Percentiles rank a stretch among this genome's conserved stretches.
phyloP scores from a whole-genome alignment of 306 rosid species.

The Luffa acutangula region DNA sequence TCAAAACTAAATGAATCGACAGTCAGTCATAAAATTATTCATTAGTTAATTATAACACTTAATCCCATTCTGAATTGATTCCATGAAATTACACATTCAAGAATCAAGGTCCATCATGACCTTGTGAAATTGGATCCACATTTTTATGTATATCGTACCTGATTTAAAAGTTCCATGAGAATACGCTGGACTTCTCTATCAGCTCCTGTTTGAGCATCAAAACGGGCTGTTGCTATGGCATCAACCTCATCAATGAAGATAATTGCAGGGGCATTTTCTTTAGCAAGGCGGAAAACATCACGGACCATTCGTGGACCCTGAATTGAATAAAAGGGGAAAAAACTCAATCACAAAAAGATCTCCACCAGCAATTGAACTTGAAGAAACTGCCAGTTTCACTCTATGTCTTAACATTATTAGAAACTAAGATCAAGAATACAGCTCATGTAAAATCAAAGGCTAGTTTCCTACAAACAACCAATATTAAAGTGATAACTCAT shows the following conservation, averaged over 20 bases:
- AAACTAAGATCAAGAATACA: neutral
- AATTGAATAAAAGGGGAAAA: neutral
- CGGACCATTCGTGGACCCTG: constrained; percentile 99
- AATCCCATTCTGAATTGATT: neutral
- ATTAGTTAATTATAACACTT: neutral
- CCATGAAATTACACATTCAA: neutral
- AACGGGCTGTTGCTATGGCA: constrained; percentile 97
- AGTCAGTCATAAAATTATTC: neutral
- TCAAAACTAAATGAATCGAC: neutral
- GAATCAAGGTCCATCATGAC: neutral
- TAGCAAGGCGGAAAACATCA: constrained; percentile 98
- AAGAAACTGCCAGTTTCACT: neutral
- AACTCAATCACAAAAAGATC: neutral
- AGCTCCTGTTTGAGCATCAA: constrained; percentile 99
- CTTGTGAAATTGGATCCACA: neutral
- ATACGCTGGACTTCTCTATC: constrained; percentile 99
- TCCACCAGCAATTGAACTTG: neutral
- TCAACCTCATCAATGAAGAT: constrained; percentile 98
- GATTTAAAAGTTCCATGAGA: constrained; percentile 97
- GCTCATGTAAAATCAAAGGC: neutral
- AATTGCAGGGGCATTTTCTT: constrained; percentile 99
- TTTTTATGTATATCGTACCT: constrained; percentile 31
- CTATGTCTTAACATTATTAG: neutral
- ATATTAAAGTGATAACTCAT: neutral
- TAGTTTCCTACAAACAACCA: neutral